These are phyloP conservation scores for Arthrocladium fulminans DNA, from an alignment of 2,329 filamentous ascomycete species.

Conservation along the genomic window DNA sequence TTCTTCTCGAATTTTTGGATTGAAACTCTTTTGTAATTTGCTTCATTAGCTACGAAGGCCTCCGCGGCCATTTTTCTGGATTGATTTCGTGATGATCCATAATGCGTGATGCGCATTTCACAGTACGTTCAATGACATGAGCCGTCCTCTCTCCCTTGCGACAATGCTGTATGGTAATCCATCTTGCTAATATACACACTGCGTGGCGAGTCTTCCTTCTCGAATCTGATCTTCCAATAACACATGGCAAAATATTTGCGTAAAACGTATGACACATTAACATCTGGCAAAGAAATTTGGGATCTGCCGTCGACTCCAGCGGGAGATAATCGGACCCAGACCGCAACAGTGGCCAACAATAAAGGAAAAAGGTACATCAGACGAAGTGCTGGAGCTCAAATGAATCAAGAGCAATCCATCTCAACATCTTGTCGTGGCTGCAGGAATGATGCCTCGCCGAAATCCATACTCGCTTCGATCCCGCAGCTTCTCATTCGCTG, in stretches of 20 bases:
- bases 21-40: conserved; percentile 2
- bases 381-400: not conserved
- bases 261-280: conserved; percentile 2
- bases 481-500: conserved; percentile 26
- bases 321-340: not conserved
- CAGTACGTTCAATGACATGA: not conserved
- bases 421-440: conserved; percentile 34
- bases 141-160: not conserved
- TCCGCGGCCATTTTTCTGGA: not conserved
- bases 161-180: not conserved
- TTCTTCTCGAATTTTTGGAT: not conserved
- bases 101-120: not conserved
- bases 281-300: not conserved
- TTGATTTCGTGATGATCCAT: conserved; percentile 3
- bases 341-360: no score
- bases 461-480: conserved; percentile 32
- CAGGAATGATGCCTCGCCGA: conserved; percentile 39
- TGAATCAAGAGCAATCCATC: conserved; percentile 29
- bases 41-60: conserved; percentile 4
- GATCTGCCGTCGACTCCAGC: not conserved
- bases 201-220: not conserved
- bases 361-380: not conserved
- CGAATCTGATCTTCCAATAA: not conserved
- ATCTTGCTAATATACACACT: conserved; percentile 4
- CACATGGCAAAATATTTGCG: not conserved